Conservation (phyloP, 2,329 filamentous ascomycete genomes). For the Tricladium varicosporioides region DNA sequence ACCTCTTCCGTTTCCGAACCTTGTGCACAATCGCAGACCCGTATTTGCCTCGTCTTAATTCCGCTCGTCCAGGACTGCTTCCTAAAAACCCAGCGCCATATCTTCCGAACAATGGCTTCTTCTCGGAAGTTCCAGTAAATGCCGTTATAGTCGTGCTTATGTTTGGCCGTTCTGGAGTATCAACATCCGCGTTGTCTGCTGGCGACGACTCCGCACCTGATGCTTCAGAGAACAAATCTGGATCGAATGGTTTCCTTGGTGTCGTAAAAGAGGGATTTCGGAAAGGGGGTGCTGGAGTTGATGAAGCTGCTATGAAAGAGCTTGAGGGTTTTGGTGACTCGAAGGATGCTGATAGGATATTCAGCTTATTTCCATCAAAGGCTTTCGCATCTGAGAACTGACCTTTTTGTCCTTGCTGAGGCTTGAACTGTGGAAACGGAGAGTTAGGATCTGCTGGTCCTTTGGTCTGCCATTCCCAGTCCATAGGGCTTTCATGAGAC, state of each 20-base stretch:
- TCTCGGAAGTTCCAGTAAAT: slow-evolving; percentile 46
- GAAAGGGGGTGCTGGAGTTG: slow-evolving; percentile 47
- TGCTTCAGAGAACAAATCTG: slow-evolving; percentile 51
- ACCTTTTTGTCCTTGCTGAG: slow-evolving; percentile 28
- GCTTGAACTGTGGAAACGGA: slow-evolving; percentile 55
- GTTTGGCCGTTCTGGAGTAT: slow-evolving; percentile 48
- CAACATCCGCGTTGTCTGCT: slow-evolving; percentile 50
- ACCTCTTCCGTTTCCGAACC: slow-evolving; percentile 44
- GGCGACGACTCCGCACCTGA: slow-evolving; percentile 61
- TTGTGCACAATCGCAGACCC: slow-evolving; percentile 49
- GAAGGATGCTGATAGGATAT: slow-evolving; percentile 23
- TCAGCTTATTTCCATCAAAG: slow-evolving; percentile 12
- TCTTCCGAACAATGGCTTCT: slow-evolving; percentile 41
- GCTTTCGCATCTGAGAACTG: slow-evolving; percentile 7
- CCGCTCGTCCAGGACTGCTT: slow-evolving; percentile 59
- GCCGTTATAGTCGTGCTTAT: slow-evolving; percentile 53
- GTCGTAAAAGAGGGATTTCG: slow-evolving; percentile 65
- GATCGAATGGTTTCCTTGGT: slow-evolving; percentile 56
- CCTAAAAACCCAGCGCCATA: slow-evolving; percentile 40
- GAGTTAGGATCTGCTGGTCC: slow-evolving; percentile 60
- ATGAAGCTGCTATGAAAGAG: slow-evolving; percentile 45
- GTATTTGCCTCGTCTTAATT: slow-evolving; percentile 53
- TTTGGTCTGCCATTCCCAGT: slow-evolving; percentile 61
- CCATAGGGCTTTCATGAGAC: slow-evolving; percentile 61
- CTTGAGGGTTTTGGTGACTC: slow-evolving; percentile 41